phyloP scores from a whole-genome alignment of 1,284 basidiomycete genomes.

The Ceratobasidium sp. region DNA sequence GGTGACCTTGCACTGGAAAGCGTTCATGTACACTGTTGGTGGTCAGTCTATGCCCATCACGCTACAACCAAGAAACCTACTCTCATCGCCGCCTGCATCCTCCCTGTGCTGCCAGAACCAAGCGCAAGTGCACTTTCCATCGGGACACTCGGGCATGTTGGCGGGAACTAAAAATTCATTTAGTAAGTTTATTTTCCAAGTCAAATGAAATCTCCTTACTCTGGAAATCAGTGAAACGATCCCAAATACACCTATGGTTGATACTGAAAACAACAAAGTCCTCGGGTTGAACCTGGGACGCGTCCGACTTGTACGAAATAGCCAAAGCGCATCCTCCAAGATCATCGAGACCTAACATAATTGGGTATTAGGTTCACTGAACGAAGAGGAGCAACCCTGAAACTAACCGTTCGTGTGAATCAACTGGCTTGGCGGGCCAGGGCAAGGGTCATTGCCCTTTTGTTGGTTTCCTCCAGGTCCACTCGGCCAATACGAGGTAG shows the following conservation, averaged over 20 bases:
- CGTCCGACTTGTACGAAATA: conserved; percentile 71
- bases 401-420: background rate
- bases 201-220: conserved; percentile 42
- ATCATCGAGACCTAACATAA: conserved; percentile 57
- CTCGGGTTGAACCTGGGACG: conserved; percentile 60
- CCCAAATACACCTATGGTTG: conserved; percentile 76
- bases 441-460: conserved; percentile 12
- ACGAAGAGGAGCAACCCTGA: background rate
- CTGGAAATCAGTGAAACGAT: conserved; percentile 65
- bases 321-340: conserved; percentile 69
- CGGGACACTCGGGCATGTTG: conserved; percentile 69
- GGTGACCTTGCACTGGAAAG: conserved; percentile 72
- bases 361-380: background rate
- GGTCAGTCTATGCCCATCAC: background rate
- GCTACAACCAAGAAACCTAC: conserved; percentile 41
- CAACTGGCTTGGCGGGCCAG: background rate
- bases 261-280: conserved; percentile 76
- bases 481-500: conserved; percentile 38
- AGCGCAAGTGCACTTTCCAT: conserved; percentile 68
- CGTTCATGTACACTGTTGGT: conserved; percentile 63
- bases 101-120: conserved; percentile 63
- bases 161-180: conserved; percentile 54
- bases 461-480: conserved; percentile 38
- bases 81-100: conserved; percentile 46
- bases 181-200: background rate